These are phyloP conservation scores for Samsoniella hepiali DNA, from an alignment of 2,329 filamentous ascomycete species.

Conservation along the genomic window DNA sequence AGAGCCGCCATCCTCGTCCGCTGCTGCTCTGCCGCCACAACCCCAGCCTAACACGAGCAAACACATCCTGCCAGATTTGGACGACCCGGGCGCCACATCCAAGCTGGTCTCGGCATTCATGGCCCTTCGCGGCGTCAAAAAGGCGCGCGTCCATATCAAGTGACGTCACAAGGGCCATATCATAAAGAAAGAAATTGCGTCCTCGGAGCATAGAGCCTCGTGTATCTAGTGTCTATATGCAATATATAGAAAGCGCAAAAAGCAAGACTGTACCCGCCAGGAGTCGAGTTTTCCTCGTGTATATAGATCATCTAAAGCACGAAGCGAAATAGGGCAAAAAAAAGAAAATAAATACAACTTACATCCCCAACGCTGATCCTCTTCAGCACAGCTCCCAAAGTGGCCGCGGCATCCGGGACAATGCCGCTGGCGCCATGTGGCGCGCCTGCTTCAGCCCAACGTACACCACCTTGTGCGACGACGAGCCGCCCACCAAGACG, in stretches of 20 bases:
- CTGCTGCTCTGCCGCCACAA: background rate
- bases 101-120: constrained; percentile 33
- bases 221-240: background rate
- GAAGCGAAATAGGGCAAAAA: background rate
- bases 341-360: background rate
- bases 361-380: background rate
- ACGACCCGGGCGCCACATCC: constrained; percentile 26
- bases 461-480: constrained; percentile 74
- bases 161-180: background rate
- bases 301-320: background rate
- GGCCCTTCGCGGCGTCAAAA: constrained; percentile 30
- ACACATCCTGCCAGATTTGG: constrained; percentile 19
- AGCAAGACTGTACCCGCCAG: background rate
- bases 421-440: constrained; percentile 25
- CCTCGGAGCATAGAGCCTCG: background rate
- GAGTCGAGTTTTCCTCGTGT: background rate
- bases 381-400: constrained; percentile 59
- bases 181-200: background rate
- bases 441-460: constrained; percentile 63
- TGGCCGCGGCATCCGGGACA: constrained; percentile 52
- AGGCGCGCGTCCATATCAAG: constrained; percentile 14
- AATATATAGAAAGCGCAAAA: background rate
- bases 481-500: constrained; percentile 66
- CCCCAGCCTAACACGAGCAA: background rate
- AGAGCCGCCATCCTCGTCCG: background rate